phyloP scores from a whole-genome alignment of 257 asterid species.

The Primulina eburnea region DNA sequence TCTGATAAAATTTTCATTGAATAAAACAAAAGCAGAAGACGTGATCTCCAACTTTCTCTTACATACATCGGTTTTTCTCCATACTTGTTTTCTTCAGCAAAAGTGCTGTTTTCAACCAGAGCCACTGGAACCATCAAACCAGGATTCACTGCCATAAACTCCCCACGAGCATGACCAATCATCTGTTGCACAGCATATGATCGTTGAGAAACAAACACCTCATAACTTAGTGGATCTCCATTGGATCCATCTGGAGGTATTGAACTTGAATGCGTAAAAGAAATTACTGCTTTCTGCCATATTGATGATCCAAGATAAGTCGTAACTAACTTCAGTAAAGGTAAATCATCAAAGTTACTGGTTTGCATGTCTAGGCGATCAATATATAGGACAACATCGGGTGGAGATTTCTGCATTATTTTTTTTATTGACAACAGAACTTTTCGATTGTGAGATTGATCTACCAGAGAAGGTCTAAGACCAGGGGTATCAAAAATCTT shows the following conservation, averaged over 20 bases:
- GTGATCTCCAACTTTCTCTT: slow-evolving; percentile 58
- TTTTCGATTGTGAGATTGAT: slow-evolving; percentile 49
- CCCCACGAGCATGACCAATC: slow-evolving; percentile 40
- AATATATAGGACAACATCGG: slow-evolving; percentile 71
- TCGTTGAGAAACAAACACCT: slow-evolving; percentile 40
- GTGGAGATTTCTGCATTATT: slow-evolving; percentile 47
- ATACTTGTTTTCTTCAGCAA: slow-evolving; percentile 21
- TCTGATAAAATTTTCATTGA: slow-evolving; percentile 65
- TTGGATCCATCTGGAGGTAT: slow-evolving; percentile 62
- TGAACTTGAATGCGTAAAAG: slow-evolving; percentile 69
- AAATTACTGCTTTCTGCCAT: slow-evolving; percentile 59
- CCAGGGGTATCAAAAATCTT: slow-evolving; percentile 89
- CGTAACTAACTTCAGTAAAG: slow-evolving; percentile 47
- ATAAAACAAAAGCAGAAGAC: slow-evolving; percentile 55
- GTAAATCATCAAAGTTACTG: slow-evolving; percentile 47
- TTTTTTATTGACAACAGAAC: slow-evolving; percentile 55
- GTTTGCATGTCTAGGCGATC: slow-evolving; percentile 64
- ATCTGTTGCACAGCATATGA: slow-evolving; percentile 42
- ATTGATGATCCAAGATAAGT: slow-evolving; percentile 63
- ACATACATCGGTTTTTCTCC: slow-evolving; percentile 32
- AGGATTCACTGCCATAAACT: slow-evolving; percentile 22
- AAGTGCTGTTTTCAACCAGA: slow-evolving; percentile 51
- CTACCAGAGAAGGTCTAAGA: slow-evolving; percentile 45
- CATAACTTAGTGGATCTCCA: slow-evolving; percentile 49
- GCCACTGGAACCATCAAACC: slow-evolving; percentile 43